phyloP scores from a whole-genome alignment of 495 filamentous ascomycete genomes.

The Usnea hakonensis region DNA sequence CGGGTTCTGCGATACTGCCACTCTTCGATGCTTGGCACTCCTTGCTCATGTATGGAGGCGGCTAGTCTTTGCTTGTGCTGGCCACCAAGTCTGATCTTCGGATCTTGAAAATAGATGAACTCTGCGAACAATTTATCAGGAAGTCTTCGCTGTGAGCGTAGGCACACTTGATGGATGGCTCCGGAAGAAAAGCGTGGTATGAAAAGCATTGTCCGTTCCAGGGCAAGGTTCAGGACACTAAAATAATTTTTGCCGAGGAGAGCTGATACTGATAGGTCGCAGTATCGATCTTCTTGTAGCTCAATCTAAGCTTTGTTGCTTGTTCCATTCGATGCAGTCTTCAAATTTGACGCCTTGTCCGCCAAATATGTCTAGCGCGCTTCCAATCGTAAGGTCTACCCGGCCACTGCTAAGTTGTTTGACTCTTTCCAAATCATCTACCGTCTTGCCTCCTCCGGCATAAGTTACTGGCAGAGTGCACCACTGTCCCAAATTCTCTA shows the following conservation, averaged over 20 bases:
- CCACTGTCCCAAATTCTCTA: slow-evolving; percentile 69
- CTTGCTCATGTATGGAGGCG: background rate
- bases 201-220: background rate
- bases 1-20: background rate
- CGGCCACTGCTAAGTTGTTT: slow-evolving; percentile 66
- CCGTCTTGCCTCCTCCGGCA: slow-evolving; percentile 78
- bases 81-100: background rate
- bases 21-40: background rate
- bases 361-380: slow-evolving; percentile 92
- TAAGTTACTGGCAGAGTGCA: slow-evolving; percentile 90
- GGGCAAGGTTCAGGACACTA: background rate
- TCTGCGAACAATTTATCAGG: no score
- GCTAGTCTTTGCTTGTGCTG: background rate
- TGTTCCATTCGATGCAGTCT: slow-evolving; percentile 86
- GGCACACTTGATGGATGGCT: background rate
- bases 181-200: background rate
- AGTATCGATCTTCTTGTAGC: background rate
- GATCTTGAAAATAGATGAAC: background rate
- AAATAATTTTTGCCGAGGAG: background rate
- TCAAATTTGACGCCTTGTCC: slow-evolving; percentile 76
- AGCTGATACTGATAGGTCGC: no score
- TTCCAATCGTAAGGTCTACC: slow-evolving; percentile 93
- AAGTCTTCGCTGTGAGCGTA: background rate
- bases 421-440: slow-evolving; percentile 74
- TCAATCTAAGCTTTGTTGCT: slow-evolving; percentile 13